Conservation (phyloP, 495 filamentous ascomycete genomes). For the Neurospora africana region DNA sequence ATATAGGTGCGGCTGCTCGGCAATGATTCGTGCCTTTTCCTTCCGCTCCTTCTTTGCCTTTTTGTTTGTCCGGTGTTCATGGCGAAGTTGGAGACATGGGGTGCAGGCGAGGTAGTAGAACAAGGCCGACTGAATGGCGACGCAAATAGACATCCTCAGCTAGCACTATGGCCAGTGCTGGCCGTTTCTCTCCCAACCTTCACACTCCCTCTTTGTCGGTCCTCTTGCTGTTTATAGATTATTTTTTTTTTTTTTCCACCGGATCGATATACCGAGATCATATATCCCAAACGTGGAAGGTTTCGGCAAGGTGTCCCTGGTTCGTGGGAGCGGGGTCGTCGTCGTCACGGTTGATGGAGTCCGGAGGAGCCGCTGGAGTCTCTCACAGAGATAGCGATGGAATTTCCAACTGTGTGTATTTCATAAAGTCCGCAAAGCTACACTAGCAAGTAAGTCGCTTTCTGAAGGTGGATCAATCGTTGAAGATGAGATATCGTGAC, state of each 20-base stretch:
- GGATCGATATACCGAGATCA: not conserved
- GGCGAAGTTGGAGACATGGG: slow-evolving; percentile 56
- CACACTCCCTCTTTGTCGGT: not conserved
- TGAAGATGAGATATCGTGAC: not conserved
- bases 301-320: not conserved
- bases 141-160: slow-evolving; percentile 40
- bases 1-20: slow-evolving; percentile 61
- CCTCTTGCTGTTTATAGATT: not conserved
- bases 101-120: slow-evolving; percentile 82
- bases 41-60: slow-evolving; percentile 50
- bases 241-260: not conserved
- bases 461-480: not conserved
- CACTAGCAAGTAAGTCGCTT: not conserved
- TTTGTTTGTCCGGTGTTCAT: slow-evolving; percentile 54
- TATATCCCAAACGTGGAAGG: not conserved
- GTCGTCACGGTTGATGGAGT: not conserved
- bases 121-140: slow-evolving; percentile 63
- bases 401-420: not conserved
- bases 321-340: not conserved
- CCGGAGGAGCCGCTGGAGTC: not conserved
- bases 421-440: not conserved
- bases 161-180: not conserved
- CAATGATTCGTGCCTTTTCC: slow-evolving; percentile 47
- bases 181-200: not conserved
- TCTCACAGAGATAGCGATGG: not conserved